A percentile compares a stretch with the other conserved stretches of the same genome.
Conservation (phyloP, 768 basidiomycete genomes). For the Trametes cingulata region DNA sequence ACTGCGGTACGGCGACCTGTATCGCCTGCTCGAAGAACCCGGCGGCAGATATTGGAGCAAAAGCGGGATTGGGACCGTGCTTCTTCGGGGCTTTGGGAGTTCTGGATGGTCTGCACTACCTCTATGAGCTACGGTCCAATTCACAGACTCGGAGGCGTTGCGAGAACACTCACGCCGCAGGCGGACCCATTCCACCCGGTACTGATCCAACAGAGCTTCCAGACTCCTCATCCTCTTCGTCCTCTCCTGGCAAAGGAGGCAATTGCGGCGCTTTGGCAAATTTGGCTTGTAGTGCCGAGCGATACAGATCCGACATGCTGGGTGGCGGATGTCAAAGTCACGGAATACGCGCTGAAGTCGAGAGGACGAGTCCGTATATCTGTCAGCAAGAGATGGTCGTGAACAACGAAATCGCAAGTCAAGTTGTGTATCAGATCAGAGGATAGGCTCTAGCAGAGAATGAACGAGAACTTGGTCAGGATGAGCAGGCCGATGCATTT, state of each 20-base stretch:
- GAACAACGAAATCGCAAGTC: too few relatives aligned
- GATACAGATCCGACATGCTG: constrained; percentile 69
- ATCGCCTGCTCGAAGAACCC: constrained; percentile 79
- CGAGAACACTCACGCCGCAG: constrained; percentile 53
- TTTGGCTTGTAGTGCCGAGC: constrained; percentile 75
- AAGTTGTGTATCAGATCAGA: too few relatives aligned
- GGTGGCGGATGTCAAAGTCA: neutral
- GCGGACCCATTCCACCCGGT: constrained; percentile 57
- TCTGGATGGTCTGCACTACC: constrained; percentile 15
- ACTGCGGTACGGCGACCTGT: constrained; percentile 65
- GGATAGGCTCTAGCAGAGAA: too few relatives aligned
- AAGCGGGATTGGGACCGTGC: constrained; percentile 57
- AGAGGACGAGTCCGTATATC: too few relatives aligned
- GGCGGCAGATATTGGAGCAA: constrained; percentile 74
- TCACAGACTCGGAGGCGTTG: neutral
- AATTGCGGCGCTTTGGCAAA: constrained; percentile 71
- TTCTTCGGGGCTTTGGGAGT: constrained; percentile 24
- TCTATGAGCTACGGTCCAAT: neutral
- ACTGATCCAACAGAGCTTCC: constrained; percentile 61
- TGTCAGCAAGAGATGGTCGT: too few relatives aligned
- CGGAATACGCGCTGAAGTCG: too few relatives aligned
- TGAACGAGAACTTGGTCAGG: too few relatives aligned
- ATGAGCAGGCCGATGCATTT: neutral
- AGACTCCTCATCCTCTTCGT: constrained; percentile 56
- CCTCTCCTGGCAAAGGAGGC: constrained; percentile 45